A percentile compares a stretch with the other conserved stretches of the same genome.
These are phyloP conservation scores for Acanthamoeba royreba DNA, from an alignment of 208 protist species.

Conservation along the genomic window DNA sequence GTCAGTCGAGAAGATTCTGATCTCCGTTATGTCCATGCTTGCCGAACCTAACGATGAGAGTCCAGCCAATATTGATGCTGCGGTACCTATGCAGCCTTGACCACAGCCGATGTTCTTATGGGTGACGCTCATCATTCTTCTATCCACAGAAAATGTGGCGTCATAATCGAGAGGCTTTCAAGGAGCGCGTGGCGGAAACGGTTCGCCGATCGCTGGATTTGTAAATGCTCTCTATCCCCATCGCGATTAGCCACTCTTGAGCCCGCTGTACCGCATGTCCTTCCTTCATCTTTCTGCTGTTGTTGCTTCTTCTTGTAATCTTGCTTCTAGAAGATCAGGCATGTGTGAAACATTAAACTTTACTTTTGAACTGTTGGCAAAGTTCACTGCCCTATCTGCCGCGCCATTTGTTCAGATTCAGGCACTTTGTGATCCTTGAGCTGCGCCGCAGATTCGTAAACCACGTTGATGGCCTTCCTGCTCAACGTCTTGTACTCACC, in stretches of 20 bases:
- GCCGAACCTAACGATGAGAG: conserved; percentile 85
- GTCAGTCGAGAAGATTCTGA: conserved; percentile 83
- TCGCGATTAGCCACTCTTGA: no score
- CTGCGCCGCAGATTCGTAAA: conserved; percentile 58
- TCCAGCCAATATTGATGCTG: conserved; percentile 89
- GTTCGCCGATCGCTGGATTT: conserved; percentile 58
- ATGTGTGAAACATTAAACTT: no score
- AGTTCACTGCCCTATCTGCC: background rate
- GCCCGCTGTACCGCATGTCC: no score
- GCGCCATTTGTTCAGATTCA: background rate
- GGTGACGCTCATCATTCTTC: background rate
- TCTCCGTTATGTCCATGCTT: conserved; percentile 86
- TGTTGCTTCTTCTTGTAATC: no score
- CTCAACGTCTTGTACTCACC: conserved; percentile 42
- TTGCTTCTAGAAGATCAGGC: no score
- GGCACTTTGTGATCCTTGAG: conserved; percentile 58
- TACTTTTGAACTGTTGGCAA: no score
- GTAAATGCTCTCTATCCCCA: no score
- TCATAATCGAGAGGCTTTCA: conserved; percentile 63
- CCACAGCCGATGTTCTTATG: background rate
- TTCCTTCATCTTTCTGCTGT: no score
- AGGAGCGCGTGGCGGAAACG: conserved; percentile 65
- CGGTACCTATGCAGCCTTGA: conserved; percentile 56
- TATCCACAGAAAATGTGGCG: conserved; percentile 61
- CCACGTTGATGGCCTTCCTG: conserved; percentile 50